phyloP scores from a whole-genome alignment of 2,329 filamentous ascomycete species.

The Talaromyces sp. region DNA sequence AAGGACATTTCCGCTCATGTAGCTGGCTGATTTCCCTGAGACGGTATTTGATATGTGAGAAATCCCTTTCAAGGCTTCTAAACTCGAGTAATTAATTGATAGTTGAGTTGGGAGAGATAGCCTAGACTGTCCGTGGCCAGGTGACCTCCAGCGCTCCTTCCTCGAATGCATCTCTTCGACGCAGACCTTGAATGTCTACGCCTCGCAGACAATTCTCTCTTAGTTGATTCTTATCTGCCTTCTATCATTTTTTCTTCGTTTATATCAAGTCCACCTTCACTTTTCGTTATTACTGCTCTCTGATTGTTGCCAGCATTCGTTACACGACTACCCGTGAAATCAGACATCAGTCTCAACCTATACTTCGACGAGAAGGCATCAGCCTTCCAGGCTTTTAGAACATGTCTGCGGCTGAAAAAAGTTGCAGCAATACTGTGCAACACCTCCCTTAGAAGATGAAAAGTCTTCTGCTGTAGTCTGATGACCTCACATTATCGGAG shows the following conservation, averaged over 20 bases:
- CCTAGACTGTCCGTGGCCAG: not conserved
- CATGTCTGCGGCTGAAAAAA: not conserved
- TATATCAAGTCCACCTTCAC: not conserved
- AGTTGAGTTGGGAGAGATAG: not conserved
- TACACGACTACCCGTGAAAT: not conserved
- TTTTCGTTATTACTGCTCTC: not conserved
- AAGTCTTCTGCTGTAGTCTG: not conserved
- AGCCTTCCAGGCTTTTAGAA: not conserved
- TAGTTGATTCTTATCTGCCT: not conserved
- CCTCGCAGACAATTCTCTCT: not conserved
- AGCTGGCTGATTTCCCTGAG: not conserved
- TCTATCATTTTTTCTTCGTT: not conserved
- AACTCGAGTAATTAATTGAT: not conserved
- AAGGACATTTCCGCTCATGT: not conserved
- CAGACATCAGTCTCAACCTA: not conserved
- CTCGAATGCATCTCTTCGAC: not conserved
- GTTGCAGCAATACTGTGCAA: not conserved
- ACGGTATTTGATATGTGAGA: not conserved
- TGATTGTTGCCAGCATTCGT: not conserved
- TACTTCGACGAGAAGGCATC: not conserved
- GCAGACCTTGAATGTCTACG: not conserved
- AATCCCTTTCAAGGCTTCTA: not conserved
- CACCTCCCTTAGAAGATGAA: too few relatives aligned
- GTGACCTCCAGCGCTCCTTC: not conserved
- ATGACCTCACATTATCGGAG: not conserved